Conservation (phyloP, 495 filamentous ascomycete genomes). For the Daldinia bambusicola region DNA sequence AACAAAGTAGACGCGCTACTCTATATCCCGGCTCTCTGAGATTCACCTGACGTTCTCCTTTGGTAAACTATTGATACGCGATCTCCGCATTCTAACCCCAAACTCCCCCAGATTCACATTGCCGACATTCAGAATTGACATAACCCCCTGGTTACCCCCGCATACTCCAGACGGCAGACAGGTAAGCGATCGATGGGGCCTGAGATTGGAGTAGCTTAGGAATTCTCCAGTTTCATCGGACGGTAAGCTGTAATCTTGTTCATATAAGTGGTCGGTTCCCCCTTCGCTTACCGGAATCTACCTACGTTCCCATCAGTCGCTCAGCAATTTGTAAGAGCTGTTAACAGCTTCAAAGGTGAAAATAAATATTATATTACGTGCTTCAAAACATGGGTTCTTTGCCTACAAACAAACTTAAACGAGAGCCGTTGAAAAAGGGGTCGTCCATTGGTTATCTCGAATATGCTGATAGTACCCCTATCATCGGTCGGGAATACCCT, state of each 20-base stretch:
- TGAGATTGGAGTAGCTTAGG: constrained; percentile 11
- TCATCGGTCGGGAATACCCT: constrained; percentile 74
- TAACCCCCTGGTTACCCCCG: constrained; percentile 25
- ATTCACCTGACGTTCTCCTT: constrained; percentile 1
- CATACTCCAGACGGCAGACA: constrained; percentile 23
- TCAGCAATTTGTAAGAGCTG: neutral
- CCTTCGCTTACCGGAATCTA: constrained; percentile 13
- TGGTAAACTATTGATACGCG: neutral
- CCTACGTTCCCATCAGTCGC: neutral
- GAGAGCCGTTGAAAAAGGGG: constrained; percentile 49
- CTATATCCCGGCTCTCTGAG: constrained; percentile 10
- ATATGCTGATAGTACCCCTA: constrained; percentile 71
- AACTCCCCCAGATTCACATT: constrained; percentile 29
- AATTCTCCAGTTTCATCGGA: constrained; percentile 8
- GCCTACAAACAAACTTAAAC: constrained; percentile 28
- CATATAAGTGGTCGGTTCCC: constrained; percentile 17
- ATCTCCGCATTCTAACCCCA: constrained; percentile 31
- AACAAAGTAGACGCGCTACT: neutral
- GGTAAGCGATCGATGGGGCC: neutral
- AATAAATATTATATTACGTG: constrained; percentile 7
- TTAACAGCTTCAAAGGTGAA: neutral
- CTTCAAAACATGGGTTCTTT: constrained; percentile 27
- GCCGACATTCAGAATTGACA: constrained; percentile 23
- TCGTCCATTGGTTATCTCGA: constrained; percentile 68
- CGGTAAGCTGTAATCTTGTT: constrained; percentile 10